These are phyloP conservation scores for Dactylonectria macrodidyma DNA, from an alignment of 2,329 filamentous ascomycete species.

Conservation along the genomic window DNA sequence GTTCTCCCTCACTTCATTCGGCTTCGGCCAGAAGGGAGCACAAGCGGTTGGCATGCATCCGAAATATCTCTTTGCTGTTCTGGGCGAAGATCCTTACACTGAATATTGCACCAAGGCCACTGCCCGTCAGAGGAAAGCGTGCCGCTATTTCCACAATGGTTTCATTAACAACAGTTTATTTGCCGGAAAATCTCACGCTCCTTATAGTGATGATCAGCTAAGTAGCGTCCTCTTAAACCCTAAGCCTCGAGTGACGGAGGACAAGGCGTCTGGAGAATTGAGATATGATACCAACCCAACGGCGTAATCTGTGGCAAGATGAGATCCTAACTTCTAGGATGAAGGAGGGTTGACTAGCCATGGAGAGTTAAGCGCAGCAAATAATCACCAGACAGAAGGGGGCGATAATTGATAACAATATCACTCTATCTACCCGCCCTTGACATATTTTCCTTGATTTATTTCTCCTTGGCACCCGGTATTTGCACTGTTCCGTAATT, in stretches of 20 bases:
- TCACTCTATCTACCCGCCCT: too few species aligned
- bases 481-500: too few species aligned
- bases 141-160: conserved; percentile 98
- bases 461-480: too few species aligned
- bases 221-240: conserved; percentile 94
- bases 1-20: conserved; percentile 98
- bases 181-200: conserved; percentile 92
- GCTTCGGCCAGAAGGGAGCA: conserved; percentile 98
- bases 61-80: conserved; percentile 94
- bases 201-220: conserved; percentile 91
- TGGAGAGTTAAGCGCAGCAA: too few species aligned
- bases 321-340: too few species aligned
- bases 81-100: conserved; percentile 87
- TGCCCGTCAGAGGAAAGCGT: conserved; percentile 97
- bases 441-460: too few species aligned
- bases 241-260: conserved; percentile 84
- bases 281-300: too few species aligned
- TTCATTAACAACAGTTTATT: conserved; percentile 99
- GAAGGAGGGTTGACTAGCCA: too few species aligned
- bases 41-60: conserved; percentile 98
- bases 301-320: too few species aligned
- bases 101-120: conserved; percentile 93
- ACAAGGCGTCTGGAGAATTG: conserved; percentile 67
- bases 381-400: too few species aligned
- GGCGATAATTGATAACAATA: too few species aligned